Conservation (phyloP, 2,329 filamentous ascomycete species). For the Penicillium thymicola region DNA sequence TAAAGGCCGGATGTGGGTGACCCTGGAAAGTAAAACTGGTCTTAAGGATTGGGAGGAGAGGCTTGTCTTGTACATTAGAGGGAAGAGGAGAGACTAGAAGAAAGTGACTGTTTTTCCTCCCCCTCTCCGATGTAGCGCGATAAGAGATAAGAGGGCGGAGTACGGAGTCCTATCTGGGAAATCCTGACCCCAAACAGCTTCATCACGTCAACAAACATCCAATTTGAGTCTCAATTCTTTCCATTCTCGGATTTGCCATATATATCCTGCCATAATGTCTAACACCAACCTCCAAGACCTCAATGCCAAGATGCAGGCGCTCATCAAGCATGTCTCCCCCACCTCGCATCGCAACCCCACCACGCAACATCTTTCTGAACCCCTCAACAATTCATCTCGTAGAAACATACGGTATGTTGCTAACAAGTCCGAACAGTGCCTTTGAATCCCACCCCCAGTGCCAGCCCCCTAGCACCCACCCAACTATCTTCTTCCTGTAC, state of each 20-base stretch:
- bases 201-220: conserved; percentile 17
- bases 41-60: neutral
- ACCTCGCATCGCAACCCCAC: neutral
- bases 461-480: conserved; percentile 30
- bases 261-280: conserved; percentile 10
- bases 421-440: conserved; percentile 16
- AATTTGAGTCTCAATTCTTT: neutral
- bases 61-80: neutral
- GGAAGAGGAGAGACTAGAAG: neutral
- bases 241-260: neutral
- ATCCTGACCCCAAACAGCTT: neutral
- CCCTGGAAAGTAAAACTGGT: neutral
- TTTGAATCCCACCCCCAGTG: conserved; percentile 33
- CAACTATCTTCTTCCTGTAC: conserved; percentile 51
- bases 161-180: conserved; percentile 3
- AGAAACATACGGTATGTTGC: neutral
- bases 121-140: neutral
- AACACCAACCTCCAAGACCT: conserved; percentile 17
- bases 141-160: neutral
- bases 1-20: neutral
- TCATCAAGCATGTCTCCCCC: conserved; percentile 24
- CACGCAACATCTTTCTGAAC: neutral
- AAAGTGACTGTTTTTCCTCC: neutral
- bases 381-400: neutral
- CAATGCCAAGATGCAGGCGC: conserved; percentile 24